A percentile compares a stretch with the other conserved stretches of the same genome.
Conservation (phyloP, 805 yeast species). For the Cyberlindnera amylophila region DNA sequence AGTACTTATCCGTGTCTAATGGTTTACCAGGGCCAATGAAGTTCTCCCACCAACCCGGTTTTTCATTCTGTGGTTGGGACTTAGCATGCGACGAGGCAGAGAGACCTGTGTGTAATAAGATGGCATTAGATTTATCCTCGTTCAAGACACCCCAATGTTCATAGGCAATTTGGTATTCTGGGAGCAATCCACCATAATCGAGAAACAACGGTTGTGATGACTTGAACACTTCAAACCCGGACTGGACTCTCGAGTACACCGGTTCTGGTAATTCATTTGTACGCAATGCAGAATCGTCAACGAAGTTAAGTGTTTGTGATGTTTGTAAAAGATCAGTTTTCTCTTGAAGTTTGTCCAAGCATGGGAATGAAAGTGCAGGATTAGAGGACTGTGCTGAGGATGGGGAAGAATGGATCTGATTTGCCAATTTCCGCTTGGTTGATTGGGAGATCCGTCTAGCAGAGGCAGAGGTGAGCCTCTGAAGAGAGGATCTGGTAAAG, state of each 20-base stretch:
- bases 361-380: slow-evolving; percentile 56
- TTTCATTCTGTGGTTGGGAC: slow-evolving; percentile 64
- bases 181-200: slow-evolving; percentile 79
- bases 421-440: slow-evolving; percentile 10
- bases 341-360: slow-evolving; percentile 72
- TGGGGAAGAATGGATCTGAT: slow-evolving; percentile 1
- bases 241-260: slow-evolving; percentile 61
- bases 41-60: slow-evolving; percentile 94
- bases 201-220: slow-evolving; percentile 58
- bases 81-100: slow-evolving; percentile 94
- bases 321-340: slow-evolving; percentile 35
- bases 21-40: slow-evolving; percentile 81
- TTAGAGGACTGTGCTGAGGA: slow-evolving; percentile 11
- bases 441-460: slow-evolving; percentile 12
- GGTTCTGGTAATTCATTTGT: slow-evolving; percentile 75
- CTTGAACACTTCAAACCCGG: slow-evolving; percentile 61
- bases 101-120: slow-evolving; percentile 83
- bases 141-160: slow-evolving; percentile 88
- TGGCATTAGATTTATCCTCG: slow-evolving; percentile 59
- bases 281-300: slow-evolving; percentile 14
- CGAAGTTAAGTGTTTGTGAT: slow-evolving; percentile 2
- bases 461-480: neutral
- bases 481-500: neutral
- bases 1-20: slow-evolving; percentile 76
- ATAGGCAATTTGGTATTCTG: slow-evolving; percentile 78